Conservation (phyloP, 1,139 yeast species). For the Meyerozyma smithsonii region DNA sequence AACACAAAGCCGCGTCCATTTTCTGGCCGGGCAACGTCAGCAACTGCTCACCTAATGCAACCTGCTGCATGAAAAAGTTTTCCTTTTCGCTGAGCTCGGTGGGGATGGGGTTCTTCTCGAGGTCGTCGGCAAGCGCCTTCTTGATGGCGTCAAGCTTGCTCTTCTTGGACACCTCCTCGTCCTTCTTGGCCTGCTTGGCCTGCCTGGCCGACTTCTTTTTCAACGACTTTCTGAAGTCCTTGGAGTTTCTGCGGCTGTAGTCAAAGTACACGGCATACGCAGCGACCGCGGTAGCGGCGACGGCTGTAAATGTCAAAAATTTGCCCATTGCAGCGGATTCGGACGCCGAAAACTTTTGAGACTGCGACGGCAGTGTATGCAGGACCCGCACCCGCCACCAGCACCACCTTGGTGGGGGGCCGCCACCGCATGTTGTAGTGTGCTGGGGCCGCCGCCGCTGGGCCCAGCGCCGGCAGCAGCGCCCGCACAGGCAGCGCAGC, state of each 20-base stretch:
- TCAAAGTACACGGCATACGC: constrained; percentile 90
- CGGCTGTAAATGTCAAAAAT: constrained; percentile 45
- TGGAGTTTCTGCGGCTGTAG: constrained; percentile 78
- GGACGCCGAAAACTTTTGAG: neutral
- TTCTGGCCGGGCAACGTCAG: constrained; percentile 55
- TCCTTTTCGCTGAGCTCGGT: constrained; percentile 66
- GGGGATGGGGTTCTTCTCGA: constrained; percentile 72
- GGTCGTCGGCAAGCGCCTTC: constrained; percentile 57
- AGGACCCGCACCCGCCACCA: too few species aligned
- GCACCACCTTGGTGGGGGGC: too few species aligned
- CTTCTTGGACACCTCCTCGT: constrained; percentile 56
- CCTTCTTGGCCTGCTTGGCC: constrained; percentile 51
- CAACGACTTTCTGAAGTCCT: constrained; percentile 75
- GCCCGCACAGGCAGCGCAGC: too few species aligned
- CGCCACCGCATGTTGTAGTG: too few species aligned
- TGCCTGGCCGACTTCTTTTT: constrained; percentile 59
- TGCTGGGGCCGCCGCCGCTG: too few species aligned
- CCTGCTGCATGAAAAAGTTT: constrained; percentile 74
- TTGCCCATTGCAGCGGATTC: constrained; percentile 25
- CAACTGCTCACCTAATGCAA: constrained; percentile 77
- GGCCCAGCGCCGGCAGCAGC: too few species aligned
- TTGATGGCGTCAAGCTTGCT: constrained; percentile 58
- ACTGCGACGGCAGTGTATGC: neutral
- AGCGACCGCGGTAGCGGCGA: constrained; percentile 51
- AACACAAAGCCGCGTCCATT: constrained; percentile 78